phyloP scores from a whole-genome alignment of 2,329 filamentous ascomycete species.

The Plectosphaerella cucumerina region DNA sequence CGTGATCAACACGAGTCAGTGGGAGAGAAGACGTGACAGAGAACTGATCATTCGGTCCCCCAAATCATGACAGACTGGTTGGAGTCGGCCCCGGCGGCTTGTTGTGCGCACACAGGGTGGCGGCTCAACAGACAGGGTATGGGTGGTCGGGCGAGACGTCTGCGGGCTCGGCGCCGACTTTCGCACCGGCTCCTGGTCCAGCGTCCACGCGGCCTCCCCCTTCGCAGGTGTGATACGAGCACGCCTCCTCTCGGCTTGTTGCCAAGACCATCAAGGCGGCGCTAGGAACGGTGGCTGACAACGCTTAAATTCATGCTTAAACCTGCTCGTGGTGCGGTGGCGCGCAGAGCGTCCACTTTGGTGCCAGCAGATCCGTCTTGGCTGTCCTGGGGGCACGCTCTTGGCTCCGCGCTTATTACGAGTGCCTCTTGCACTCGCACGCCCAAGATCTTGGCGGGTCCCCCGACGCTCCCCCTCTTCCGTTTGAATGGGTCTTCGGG shows the following conservation, averaged over 20 bases:
- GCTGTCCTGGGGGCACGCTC: neutral
- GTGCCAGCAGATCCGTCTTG: conserved; percentile 7
- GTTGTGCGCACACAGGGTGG: too few species aligned
- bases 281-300: conserved; percentile 31
- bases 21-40: too few species aligned
- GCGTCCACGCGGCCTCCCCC: neutral
- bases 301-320: conserved; percentile 50
- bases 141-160: neutral
- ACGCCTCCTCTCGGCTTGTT: conserved; percentile 10
- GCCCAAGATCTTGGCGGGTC: too few species aligned
- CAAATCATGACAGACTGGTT: too few species aligned
- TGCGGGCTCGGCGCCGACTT: conserved; percentile 1
- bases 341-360: conserved; percentile 2
- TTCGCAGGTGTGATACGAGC: neutral
- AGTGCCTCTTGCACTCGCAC: too few species aligned
- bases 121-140: neutral
- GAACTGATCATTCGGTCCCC: too few species aligned
- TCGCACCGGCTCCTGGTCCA: neutral
- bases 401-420: neutral
- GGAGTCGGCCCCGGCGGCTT: too few species aligned
- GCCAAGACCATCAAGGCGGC: conserved; percentile 29
- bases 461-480: too few species aligned
- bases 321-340: conserved; percentile 16
- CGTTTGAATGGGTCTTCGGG: too few species aligned
- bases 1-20: too few species aligned